Evolutionary conservation across 306 rosid species (phyloP).

Genomic region (Betula pendula): DNA sequence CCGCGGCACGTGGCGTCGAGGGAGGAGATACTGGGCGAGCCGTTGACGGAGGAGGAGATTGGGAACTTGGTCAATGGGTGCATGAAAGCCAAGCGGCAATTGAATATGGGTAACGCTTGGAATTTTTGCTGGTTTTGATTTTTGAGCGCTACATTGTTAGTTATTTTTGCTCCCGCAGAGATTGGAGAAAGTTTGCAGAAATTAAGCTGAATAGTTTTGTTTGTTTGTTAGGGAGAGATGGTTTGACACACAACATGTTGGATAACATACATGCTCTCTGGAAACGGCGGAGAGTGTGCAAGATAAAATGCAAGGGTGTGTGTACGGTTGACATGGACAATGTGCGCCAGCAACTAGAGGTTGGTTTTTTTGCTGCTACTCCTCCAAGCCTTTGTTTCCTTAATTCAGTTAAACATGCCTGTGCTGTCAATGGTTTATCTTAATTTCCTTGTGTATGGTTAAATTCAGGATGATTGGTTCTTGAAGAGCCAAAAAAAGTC

Average conservation of each 20-base stretch:
- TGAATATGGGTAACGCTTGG: slow-evolving; percentile 61
- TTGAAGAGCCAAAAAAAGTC: not conserved
- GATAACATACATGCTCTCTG: slow-evolving; percentile 96
- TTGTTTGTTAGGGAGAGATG: slow-evolving; percentile 80
- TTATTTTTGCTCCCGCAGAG: not conserved
- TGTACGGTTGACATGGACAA: slow-evolving; percentile 89
- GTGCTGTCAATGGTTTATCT: not conserved
- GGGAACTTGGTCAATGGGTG: slow-evolving; percentile 44
- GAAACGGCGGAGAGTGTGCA: slow-evolving; percentile 94
- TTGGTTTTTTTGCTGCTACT: slow-evolving; percentile 35
- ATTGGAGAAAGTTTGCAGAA: not conserved
- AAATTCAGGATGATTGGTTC: slow-evolving; percentile 7
- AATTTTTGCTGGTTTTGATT: not conserved
- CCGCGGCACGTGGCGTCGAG: slow-evolving; percentile 66
- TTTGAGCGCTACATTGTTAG: not conserved
- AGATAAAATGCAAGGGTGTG: slow-evolving; percentile 90
- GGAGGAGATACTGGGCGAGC: slow-evolving; percentile 80
- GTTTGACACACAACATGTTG: slow-evolving; percentile 97
- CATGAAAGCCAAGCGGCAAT: slow-evolving; percentile 50
- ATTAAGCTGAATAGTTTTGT: not conserved
- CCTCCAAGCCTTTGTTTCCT: not conserved
- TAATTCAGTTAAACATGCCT: not conserved
- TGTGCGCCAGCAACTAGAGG: slow-evolving; percentile 81
- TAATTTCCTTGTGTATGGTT: not conserved
- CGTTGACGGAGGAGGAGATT: slow-evolving; percentile 66